Conservation (phyloP, 768 basidiomycete species). For the Mycena crocata region DNA sequence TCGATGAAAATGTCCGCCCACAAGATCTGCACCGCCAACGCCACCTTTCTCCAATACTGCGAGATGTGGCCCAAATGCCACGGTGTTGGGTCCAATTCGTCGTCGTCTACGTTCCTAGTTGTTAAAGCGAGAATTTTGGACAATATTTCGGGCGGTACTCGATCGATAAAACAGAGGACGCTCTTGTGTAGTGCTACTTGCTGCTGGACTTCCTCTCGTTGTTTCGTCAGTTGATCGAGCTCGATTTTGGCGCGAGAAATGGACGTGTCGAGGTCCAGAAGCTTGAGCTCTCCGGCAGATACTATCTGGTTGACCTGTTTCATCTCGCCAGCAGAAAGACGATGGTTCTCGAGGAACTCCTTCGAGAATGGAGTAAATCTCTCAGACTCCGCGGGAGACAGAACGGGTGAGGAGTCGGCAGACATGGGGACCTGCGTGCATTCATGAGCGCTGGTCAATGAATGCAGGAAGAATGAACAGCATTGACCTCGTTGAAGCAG, state of each 20-base stretch:
- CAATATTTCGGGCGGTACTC: conserved; percentile 18
- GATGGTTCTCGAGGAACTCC: conserved; percentile 3
- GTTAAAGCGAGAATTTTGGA: conserved; percentile 1
- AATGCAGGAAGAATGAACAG: no score
- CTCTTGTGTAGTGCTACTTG: conserved; percentile 4
- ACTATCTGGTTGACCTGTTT: neutral
- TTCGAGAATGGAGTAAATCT: no score
- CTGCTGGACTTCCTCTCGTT: neutral
- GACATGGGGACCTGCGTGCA: no score
- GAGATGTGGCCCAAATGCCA: conserved; percentile 26
- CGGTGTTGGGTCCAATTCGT: conserved; percentile 7
- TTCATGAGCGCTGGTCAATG: no score
- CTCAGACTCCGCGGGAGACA: no score
- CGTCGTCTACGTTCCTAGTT: neutral
- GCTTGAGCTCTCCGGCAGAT: neutral
- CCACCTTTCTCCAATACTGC: conserved; percentile 14
- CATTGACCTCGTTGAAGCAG: no score
- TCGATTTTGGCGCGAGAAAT: neutral
- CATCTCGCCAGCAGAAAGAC: conserved; percentile 16
- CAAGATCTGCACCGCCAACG: neutral
- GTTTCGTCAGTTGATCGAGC: neutral
- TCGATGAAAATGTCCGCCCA: conserved; percentile 19
- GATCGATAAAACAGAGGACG: neutral
- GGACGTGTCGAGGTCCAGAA: neutral
- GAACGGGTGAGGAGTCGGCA: no score